Evolutionary conservation across 2,329 filamentous ascomycete genomes (phyloP).

Genomic region (Aschersonia sp.): DNA sequence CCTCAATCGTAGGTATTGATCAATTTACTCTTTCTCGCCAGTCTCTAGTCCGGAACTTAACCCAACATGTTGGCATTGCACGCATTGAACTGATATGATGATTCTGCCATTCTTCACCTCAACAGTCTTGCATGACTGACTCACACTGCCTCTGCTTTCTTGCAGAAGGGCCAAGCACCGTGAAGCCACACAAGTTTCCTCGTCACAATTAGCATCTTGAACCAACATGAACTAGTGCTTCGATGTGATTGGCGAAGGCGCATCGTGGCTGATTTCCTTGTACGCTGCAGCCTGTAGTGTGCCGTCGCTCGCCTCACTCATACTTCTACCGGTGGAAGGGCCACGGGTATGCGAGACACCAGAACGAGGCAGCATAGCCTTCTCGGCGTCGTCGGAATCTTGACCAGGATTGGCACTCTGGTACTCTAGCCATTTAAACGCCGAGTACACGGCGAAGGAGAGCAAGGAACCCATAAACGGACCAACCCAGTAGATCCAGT

Average conservation of each 20-base stretch:
- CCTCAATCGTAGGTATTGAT: no score
- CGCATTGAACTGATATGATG: no score
- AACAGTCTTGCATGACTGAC: no score
- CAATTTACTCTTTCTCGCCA: no score
- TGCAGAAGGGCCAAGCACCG: no score
- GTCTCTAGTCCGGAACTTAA: no score
- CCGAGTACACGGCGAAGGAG: conserved; percentile 32
- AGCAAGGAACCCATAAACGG: conserved; percentile 33
- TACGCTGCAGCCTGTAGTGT: neutral
- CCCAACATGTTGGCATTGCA: no score
- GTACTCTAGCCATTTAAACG: conserved; percentile 37
- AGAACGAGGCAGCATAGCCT: neutral
- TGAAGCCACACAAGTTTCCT: no score
- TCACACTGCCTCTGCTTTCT: no score
- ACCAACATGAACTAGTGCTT: no score
- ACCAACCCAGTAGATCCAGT: conserved; percentile 42
- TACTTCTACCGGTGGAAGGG: neutral
- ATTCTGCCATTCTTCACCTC: no score
- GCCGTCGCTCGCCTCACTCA: conserved; percentile 1
- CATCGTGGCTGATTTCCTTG: neutral
- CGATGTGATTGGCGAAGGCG: neutral
- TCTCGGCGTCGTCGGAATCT: conserved; percentile 22
- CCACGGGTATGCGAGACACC: neutral
- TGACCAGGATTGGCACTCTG: conserved; percentile 34
- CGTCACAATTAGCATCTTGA: no score